Percentiles rank a stretch among this genome's conserved stretches.
Conservation (phyloP, 495 filamentous ascomycete species). For the Penicillium antarcticum region DNA sequence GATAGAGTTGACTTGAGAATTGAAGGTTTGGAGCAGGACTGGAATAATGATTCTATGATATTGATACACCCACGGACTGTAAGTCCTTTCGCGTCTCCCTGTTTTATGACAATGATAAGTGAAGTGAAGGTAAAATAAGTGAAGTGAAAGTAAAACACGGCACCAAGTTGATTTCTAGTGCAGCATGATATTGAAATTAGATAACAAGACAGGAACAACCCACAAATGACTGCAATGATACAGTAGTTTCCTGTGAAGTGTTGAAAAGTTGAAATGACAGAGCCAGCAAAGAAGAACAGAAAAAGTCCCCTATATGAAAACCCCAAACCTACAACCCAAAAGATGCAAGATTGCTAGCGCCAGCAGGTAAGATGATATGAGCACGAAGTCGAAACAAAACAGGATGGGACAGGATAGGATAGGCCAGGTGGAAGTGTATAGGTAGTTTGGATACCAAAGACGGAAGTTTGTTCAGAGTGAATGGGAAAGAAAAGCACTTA, state of each 20-base stretch:
- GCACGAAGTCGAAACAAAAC: background rate
- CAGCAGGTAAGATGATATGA: slow-evolving; percentile 7
- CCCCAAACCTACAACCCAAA: slow-evolving; percentile 12
- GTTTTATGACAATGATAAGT: background rate
- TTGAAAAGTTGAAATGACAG: slow-evolving; percentile 16
- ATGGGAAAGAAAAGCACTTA: slow-evolving; percentile 14
- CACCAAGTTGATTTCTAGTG: slow-evolving; percentile 4
- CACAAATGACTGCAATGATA: slow-evolving; percentile 12
- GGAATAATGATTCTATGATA: background rate
- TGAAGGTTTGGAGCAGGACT: too few relatives aligned
- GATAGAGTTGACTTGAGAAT: too few relatives aligned
- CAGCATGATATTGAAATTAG: background rate
- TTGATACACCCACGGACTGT: too few relatives aligned
- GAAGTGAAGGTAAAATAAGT: background rate
- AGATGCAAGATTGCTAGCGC: slow-evolving; percentile 22
- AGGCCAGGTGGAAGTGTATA: background rate
- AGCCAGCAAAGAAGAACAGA: background rate
- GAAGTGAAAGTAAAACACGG: background rate
- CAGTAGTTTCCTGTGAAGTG: slow-evolving; percentile 6
- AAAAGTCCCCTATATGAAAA: slow-evolving; percentile 6
- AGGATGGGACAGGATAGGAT: background rate
- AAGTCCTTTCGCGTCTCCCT: too few relatives aligned
- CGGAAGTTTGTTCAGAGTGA: slow-evolving; percentile 4
- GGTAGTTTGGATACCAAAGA: background rate
- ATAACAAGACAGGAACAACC: background rate